These are phyloP conservation scores for Fusarium stilboides DNA, from an alignment of 2,329 filamentous ascomycete species.

Conservation along the genomic window DNA sequence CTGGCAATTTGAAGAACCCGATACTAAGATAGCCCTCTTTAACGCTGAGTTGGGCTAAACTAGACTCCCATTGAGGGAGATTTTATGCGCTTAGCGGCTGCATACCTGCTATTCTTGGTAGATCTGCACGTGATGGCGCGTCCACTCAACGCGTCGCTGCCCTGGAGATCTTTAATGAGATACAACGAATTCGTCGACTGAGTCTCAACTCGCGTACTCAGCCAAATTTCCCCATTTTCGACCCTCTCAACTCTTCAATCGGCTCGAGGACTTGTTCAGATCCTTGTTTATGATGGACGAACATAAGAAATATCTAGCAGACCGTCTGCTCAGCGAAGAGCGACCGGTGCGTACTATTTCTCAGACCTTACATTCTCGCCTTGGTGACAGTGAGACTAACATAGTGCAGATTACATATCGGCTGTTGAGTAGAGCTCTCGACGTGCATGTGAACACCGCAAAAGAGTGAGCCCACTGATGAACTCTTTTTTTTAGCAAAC, in stretches of 20 bases:
- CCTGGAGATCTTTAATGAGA: conserved; percentile 13
- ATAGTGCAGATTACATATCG: conserved; percentile 84
- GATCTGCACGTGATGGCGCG: conserved; percentile 56
- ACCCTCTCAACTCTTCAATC: neutral
- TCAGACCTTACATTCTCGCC: conserved; percentile 6
- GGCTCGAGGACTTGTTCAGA: neutral
- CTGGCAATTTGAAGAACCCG: conserved; percentile 7
- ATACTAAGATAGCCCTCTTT: conserved; percentile 15
- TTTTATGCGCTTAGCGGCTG: neutral
- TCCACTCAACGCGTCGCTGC: conserved; percentile 42
- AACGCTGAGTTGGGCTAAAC: neutral
- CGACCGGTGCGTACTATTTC: conserved; percentile 70
- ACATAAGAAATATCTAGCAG: conserved; percentile 80
- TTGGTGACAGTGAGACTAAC: conserved; percentile 23
- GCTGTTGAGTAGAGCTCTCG: conserved; percentile 83
- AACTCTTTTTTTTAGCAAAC: conserved; percentile 28
- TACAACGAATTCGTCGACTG: conserved; percentile 19
- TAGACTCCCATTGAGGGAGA: neutral
- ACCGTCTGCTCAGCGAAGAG: conserved; percentile 82
- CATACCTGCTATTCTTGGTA: neutral
- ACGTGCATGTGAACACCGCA: conserved; percentile 87
- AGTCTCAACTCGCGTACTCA: conserved; percentile 7
- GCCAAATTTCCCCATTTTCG: neutral
- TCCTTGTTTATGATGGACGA: conserved; percentile 62
- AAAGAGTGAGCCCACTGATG: conserved; percentile 77